Percentiles rank a stretch among this genome's conserved stretches.
Evolutionary conservation across 352 stramenopile species (phyloP).

Genomic region (Pythium pyrilobum): DNA sequence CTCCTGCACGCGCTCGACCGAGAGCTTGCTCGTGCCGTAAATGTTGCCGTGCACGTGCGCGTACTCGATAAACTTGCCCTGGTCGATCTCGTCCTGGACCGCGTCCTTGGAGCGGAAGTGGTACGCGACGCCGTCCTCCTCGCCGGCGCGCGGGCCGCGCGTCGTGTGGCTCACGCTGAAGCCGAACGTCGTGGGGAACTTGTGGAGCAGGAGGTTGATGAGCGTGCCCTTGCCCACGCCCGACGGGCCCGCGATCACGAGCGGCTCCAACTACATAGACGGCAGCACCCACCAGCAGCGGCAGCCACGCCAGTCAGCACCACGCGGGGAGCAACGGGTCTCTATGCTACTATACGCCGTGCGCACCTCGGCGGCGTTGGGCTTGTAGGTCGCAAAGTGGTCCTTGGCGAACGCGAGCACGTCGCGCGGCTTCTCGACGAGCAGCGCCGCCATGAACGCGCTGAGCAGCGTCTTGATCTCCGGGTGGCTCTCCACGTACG

Average conservation of each 20-base stretch:
- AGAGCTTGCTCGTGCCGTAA: conserved; percentile 94
- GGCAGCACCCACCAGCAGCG: too few species aligned
- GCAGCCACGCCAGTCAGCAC: too few species aligned
- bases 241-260: conserved; percentile 90
- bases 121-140: conserved; percentile 96
- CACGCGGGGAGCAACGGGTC: too few species aligned
- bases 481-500: conserved; percentile 77
- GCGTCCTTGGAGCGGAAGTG: conserved; percentile 93
- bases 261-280: conserved; percentile 68
- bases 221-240: conserved; percentile 96
- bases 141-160: conserved; percentile 87
- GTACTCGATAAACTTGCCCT: conserved; percentile 96
- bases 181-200: conserved; percentile 87
- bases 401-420: conserved; percentile 72
- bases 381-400: conserved; percentile 77
- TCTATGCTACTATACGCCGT: too few species aligned
- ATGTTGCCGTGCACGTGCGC: conserved; percentile 97
- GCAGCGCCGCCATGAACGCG: conserved; percentile 80
- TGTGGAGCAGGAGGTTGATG: conserved; percentile 88
- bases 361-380: conserved; percentile 38
- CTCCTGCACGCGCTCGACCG: conserved; percentile 90
- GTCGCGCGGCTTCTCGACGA: conserved; percentile 84
- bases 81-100: conserved; percentile 92
- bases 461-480: conserved; percentile 89
- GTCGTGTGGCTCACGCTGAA: conserved; percentile 99